Conservation (phyloP, 371 early-diverging fungal species). For the Rhizopus arrhizus region DNA sequence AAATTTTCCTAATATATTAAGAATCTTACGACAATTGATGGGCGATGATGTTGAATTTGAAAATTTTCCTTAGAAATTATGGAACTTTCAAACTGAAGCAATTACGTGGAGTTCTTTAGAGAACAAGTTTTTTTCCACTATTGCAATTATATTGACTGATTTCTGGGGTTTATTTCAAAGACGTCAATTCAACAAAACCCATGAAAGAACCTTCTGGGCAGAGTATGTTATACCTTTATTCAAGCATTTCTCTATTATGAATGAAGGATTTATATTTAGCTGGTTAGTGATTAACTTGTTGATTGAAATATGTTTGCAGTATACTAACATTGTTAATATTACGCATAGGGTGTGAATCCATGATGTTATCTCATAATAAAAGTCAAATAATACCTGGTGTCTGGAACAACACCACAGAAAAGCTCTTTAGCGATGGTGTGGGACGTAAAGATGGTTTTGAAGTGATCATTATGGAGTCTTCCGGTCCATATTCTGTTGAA, state of each 20-base stretch:
- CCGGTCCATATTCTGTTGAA: slow-evolving; percentile 9
- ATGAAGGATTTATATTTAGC: slow-evolving; percentile 8
- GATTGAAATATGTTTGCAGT: slow-evolving; percentile 13
- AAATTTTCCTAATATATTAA: slow-evolving; percentile 2
- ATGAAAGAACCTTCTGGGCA: slow-evolving; percentile 20
- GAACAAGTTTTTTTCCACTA: slow-evolving; percentile 5
- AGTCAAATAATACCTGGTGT: slow-evolving; percentile 19
- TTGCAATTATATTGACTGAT: slow-evolving; percentile 15
- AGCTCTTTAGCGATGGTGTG: slow-evolving; percentile 9
- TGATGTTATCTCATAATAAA: slow-evolving; percentile 14
- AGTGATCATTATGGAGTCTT: slow-evolving; percentile 13
- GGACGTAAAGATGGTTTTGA: slow-evolving; percentile 14
- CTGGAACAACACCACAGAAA: slow-evolving; percentile 18
- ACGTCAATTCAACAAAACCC: slow-evolving; percentile 9
- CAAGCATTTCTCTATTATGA: slow-evolving; percentile 16
- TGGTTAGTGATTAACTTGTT: slow-evolving; percentile 15
- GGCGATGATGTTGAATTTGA: slow-evolving; percentile 1
- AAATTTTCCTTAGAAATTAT: slow-evolving; percentile 3
- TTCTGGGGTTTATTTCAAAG: slow-evolving; percentile 21
- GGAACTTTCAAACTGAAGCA: slow-evolving; percentile 1
- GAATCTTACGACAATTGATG: slow-evolving; percentile 5
- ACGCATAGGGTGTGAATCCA: slow-evolving; percentile 17
- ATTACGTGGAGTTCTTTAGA: neutral
- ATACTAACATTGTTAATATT: slow-evolving; percentile 13
- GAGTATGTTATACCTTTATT: slow-evolving; percentile 16